A percentile compares a stretch with the other conserved stretches of the same genome.
Evolutionary conservation across 2,329 filamentous ascomycete species (phyloP).

Genomic region (Fusarium nelsonii): DNA sequence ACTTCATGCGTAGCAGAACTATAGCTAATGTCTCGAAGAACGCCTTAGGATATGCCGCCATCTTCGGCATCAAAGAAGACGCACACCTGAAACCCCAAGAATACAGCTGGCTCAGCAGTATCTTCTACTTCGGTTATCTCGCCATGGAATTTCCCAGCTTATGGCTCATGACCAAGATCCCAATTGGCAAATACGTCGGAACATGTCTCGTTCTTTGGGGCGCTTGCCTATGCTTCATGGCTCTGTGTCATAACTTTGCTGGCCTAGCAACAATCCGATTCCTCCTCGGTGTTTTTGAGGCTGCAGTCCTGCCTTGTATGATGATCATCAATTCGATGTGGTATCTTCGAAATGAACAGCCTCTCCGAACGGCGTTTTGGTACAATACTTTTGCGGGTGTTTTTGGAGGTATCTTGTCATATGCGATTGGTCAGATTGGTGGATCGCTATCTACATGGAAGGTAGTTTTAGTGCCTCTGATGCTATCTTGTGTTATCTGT

Average conservation of each 20-base stretch:
- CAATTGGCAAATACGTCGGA: conserved; percentile 39
- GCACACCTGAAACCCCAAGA: conserved; percentile 55
- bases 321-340: conserved; percentile 51
- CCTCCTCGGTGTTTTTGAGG: conserved; percentile 49
- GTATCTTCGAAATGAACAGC: conserved; percentile 51
- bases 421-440: conserved; percentile 49
- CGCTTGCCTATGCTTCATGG: conserved; percentile 43
- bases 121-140: conserved; percentile 61
- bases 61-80: conserved; percentile 42
- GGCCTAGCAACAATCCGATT: conserved; percentile 47
- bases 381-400: conserved; percentile 51
- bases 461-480: neutral
- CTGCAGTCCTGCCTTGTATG: conserved; percentile 47
- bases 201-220: conserved; percentile 43
- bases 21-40: neutral
- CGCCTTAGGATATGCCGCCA: conserved; percentile 28
- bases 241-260: conserved; percentile 41
- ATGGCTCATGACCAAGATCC: conserved; percentile 39
- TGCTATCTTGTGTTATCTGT: rapidly evolving
- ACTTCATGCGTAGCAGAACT: rapidly evolving
- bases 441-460: conserved; percentile 42
- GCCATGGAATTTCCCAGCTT: conserved; percentile 60
- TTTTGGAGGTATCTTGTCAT: conserved; percentile 50
- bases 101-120: conserved; percentile 72
- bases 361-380: conserved; percentile 51